These are phyloP conservation scores for Neltuma alba DNA, from an alignment of 306 rosid genomes.

Conservation along the genomic window DNA sequence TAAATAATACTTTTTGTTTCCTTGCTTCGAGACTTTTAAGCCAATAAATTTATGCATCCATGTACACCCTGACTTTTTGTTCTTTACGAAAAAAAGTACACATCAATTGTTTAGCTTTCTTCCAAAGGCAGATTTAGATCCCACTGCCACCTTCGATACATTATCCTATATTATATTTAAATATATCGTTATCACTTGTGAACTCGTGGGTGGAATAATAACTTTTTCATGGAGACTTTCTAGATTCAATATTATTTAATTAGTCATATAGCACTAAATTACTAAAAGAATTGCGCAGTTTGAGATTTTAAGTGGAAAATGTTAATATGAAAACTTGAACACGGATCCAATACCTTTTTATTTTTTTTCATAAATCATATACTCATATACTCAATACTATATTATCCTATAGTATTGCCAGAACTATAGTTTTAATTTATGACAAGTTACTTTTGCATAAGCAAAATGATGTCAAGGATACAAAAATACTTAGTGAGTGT, in stretches of 20 bases:
- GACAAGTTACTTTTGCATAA: no score
- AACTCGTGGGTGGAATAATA: not conserved
- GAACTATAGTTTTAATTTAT: no score
- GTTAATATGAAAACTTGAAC: not conserved
- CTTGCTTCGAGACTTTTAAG: not conserved
- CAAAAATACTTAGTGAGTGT: no score
- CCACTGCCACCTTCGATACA: not conserved
- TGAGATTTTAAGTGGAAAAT: not conserved
- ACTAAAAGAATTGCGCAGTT: not conserved
- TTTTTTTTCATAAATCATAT: no score
- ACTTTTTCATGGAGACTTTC: not conserved
- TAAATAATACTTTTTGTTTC: not conserved
- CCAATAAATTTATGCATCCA: not conserved
- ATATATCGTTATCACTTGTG: not conserved
- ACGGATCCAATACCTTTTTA: no score
- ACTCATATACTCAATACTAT: no score
- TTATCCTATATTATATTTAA: not conserved
- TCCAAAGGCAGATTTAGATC: not conserved
- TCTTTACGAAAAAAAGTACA: not conserved
- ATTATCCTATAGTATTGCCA: no score
- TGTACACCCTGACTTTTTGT: not conserved
- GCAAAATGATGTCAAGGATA: no score
- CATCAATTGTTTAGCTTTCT: not conserved
- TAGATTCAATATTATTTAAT: not conserved
- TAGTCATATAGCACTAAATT: not conserved